These are phyloP conservation scores for Cladobotryum protrusum DNA, from an alignment of 2,329 filamentous ascomycete genomes.

Conservation along the genomic window DNA sequence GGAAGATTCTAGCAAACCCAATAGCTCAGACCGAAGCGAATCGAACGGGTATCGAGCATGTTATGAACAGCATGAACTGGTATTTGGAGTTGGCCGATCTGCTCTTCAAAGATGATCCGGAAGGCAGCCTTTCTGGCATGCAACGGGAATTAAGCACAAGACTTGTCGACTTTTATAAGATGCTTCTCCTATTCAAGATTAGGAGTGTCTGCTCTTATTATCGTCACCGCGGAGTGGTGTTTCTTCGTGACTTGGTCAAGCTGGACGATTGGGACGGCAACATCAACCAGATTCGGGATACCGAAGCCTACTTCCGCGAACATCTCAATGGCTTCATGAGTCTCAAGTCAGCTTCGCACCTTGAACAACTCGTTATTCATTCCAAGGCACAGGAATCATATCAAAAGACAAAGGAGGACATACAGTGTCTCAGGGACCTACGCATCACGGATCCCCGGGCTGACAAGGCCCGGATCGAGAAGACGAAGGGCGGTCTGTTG, in stretches of 20 bases:
- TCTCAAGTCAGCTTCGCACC: slow-evolving; percentile 2
- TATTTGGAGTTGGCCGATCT: slow-evolving; percentile 28
- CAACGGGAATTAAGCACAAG: slow-evolving; percentile 16
- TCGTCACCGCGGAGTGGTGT: slow-evolving; percentile 19
- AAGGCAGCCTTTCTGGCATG: slow-evolving; percentile 8
- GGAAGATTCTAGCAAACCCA: slow-evolving; percentile 26
- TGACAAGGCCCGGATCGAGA: slow-evolving; percentile 32
- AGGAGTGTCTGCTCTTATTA: slow-evolving; percentile 34
- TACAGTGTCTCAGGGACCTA: slow-evolving; percentile 19
- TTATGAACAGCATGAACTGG: slow-evolving; percentile 32
- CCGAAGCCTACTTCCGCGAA: slow-evolving; percentile 18
- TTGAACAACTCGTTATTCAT: slow-evolving; percentile 10
- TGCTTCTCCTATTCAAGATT: slow-evolving; percentile 34
- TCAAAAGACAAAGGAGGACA: slow-evolving; percentile 11
- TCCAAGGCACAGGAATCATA: slow-evolving; percentile 10
- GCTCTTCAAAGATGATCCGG: slow-evolving; percentile 20
- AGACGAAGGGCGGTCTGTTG: slow-evolving; percentile 28
- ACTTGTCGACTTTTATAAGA: slow-evolving; percentile 32
- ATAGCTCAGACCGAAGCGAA: slow-evolving; percentile 22
- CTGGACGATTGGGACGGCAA: slow-evolving; percentile 29
- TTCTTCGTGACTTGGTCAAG: slow-evolving; percentile 24
- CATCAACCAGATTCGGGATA: slow-evolving; percentile 21
- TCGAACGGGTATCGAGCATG: slow-evolving; percentile 28
- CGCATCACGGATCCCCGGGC: slow-evolving; percentile 22
- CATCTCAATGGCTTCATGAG: slow-evolving; percentile 14